phyloP scores from a whole-genome alignment of 1,284 basidiomycete genomes.

The Fomes fomentarius region DNA sequence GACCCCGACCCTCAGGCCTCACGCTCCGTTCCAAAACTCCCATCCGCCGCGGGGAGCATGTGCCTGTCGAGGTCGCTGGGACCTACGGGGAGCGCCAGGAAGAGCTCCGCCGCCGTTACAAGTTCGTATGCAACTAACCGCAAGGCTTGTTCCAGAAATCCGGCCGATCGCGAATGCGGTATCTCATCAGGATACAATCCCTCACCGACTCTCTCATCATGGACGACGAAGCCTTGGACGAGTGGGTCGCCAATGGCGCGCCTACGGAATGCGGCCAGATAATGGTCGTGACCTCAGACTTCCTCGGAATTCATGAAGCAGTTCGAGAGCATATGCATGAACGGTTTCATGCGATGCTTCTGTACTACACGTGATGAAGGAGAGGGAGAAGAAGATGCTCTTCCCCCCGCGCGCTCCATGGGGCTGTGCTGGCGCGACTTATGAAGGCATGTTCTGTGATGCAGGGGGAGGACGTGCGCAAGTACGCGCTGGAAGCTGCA shows the following conservation, averaged over 20 bases:
- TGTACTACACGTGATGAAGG: not conserved
- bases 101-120: slow-evolving; percentile 33
- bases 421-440: not conserved
- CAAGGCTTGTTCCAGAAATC: slow-evolving; percentile 32
- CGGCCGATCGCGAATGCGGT: not conserved
- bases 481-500: not conserved
- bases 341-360: not conserved
- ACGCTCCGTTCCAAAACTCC: slow-evolving; percentile 41
- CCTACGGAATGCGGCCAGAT: too few relatives aligned
- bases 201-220: not conserved
- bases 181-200: not conserved
- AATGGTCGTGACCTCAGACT: too few relatives aligned
- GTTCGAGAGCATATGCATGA: not conserved
- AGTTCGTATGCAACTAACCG: slow-evolving; percentile 46
- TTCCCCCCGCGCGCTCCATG: not conserved
- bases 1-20: slow-evolving; percentile 41
- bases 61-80: slow-evolving; percentile 38
- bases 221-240: too few relatives aligned
- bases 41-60: slow-evolving; percentile 43
- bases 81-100: slow-evolving; percentile 33
- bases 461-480: not conserved
- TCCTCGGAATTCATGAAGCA: not conserved
- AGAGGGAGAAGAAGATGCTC: not conserved
- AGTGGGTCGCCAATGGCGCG: too few relatives aligned
- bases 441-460: not conserved